Conservation (phyloP, 225 moss, liverwort and hornwort species). For the Takakia lepidozioides region DNA sequence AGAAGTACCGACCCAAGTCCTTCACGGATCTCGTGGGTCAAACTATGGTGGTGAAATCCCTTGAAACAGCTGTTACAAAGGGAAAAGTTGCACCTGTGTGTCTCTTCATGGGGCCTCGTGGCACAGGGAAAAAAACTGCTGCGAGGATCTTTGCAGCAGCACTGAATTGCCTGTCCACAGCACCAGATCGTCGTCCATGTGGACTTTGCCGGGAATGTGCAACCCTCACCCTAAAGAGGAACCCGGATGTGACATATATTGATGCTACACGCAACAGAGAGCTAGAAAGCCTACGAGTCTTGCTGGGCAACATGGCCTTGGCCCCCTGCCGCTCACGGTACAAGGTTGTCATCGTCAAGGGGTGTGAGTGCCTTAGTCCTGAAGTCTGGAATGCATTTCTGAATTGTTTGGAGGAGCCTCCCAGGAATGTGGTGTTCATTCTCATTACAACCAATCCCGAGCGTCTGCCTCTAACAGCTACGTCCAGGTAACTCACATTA, state of each 20-base stretch:
- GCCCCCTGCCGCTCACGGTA: conserved; percentile 41
- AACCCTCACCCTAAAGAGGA: conserved; percentile 22
- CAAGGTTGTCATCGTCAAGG: conserved; percentile 78
- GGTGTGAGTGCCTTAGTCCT: conserved; percentile 54
- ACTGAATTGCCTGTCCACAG: conserved; percentile 50
- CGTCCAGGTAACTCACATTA: conserved; percentile 59
- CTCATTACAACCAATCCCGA: conserved; percentile 70
- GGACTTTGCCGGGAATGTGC: conserved; percentile 59
- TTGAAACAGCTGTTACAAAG: conserved; percentile 49
- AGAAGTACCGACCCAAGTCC: conserved; percentile 69
- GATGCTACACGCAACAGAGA: conserved; percentile 57
- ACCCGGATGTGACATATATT: conserved; percentile 48
- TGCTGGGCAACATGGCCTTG: conserved; percentile 48
- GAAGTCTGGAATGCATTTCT: conserved; percentile 82
- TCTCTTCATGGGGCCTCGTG: conserved; percentile 79
- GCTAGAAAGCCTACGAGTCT: conserved; percentile 39
- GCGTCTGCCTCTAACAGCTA: conserved; percentile 54
- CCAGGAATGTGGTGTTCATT: conserved; percentile 68
- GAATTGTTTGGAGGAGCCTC: conserved; percentile 82
- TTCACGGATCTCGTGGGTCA: conserved; percentile 79
- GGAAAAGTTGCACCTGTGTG: conserved; percentile 78
- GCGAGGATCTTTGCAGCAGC: conserved; percentile 74
- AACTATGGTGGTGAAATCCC: conserved; percentile 59
- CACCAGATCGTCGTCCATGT: conserved; percentile 44
- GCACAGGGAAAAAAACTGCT: conserved; percentile 75